Conservation (phyloP, 2,329 filamentous ascomycete species). For the Pestalotiopsis fici region DNA sequence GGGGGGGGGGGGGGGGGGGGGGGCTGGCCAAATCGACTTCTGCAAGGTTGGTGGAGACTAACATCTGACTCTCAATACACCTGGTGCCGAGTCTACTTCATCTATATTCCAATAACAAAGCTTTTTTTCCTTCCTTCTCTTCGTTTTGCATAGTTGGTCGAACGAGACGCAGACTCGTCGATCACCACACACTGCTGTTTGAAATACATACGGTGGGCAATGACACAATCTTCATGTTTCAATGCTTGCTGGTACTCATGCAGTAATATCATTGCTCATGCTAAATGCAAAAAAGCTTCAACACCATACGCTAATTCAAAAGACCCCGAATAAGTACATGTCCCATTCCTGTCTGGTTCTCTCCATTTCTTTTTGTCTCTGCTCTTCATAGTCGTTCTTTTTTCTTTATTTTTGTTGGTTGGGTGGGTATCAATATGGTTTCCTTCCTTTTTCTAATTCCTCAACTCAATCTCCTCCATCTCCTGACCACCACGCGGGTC, state of each 20-base stretch:
- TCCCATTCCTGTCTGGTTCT: background rate
- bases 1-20: too few relatives aligned
- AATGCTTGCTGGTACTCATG: background rate
- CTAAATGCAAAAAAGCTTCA: background rate
- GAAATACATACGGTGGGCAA: too few relatives aligned
- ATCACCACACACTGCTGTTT: too few relatives aligned
- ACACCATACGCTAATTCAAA: background rate
- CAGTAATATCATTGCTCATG: background rate
- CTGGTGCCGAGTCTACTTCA: too few relatives aligned
- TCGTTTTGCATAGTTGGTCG: too few relatives aligned
- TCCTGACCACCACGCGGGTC: background rate
- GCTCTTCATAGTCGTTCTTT: background rate
- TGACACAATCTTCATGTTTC: background rate
- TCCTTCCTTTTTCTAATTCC: background rate
- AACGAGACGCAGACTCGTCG: too few relatives aligned
- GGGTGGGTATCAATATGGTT: background rate
- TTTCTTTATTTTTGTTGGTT: background rate
- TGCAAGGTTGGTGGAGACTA: too few relatives aligned
- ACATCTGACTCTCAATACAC: too few relatives aligned
- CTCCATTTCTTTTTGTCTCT: background rate
- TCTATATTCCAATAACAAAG: too few relatives aligned
- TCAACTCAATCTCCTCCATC: constrained; percentile 1
- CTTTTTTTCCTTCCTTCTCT: too few relatives aligned
- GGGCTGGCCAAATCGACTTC: too few relatives aligned
- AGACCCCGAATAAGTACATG: background rate